Evolutionary conservation across 2,329 filamentous ascomycete genomes (phyloP).

Genomic region (Curvularia verruculosa): DNA sequence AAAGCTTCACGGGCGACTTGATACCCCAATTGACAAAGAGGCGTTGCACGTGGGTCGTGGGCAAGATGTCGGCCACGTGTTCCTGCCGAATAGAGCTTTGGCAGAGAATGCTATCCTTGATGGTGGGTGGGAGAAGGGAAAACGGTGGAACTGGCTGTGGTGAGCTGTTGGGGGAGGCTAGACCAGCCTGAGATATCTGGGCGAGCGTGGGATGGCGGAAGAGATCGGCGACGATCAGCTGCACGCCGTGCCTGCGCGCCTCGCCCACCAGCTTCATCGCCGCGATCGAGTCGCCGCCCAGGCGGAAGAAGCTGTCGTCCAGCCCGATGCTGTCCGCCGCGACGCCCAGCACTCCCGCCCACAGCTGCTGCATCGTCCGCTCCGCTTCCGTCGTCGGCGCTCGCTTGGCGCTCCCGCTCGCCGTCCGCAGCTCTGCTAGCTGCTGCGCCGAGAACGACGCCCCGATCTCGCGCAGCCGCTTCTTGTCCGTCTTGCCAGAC

Average conservation of each 20-base stretch:
- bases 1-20: not conserved
- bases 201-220: too few relatives aligned
- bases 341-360: slow-evolving; percentile 10
- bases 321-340: slow-evolving; percentile 8
- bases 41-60: not conserved
- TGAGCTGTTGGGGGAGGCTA: too few relatives aligned
- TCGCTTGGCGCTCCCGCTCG: not conserved
- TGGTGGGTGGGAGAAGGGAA: too few relatives aligned
- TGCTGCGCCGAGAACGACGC: slow-evolving; percentile 9
- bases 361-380: slow-evolving; percentile 9
- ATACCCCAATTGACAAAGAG: not conserved
- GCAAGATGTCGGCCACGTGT: slow-evolving; percentile 1
- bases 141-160: too few relatives aligned
- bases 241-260: slow-evolving; percentile 19
- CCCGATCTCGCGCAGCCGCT: slow-evolving; percentile 14
- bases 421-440: slow-evolving; percentile 1
- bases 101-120: too few relatives aligned
- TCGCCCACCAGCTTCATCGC: slow-evolving; percentile 31
- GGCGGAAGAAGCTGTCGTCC: slow-evolving; percentile 24
- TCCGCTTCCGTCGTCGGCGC: slow-evolving; percentile 7
- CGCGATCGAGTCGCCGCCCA: slow-evolving; percentile 36
- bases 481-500: slow-evolving; percentile 52
- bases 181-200: too few relatives aligned
- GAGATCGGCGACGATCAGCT: too few relatives aligned
- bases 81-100: slow-evolving; percentile 26